phyloP scores from a whole-genome alignment of 495 filamentous ascomycete species.

The Penicillium pancosmium region DNA sequence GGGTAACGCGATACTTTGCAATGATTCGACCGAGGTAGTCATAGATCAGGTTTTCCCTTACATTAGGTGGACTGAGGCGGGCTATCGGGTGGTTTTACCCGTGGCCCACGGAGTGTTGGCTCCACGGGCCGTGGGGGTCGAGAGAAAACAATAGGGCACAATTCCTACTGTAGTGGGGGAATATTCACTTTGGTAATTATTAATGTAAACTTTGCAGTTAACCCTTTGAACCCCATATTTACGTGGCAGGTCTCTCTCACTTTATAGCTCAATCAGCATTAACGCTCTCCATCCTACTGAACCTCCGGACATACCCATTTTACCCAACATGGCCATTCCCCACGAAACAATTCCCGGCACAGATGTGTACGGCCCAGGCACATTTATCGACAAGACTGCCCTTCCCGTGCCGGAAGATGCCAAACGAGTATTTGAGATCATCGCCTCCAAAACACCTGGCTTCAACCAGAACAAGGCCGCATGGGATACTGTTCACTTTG shows the following conservation, averaged over 20 bases:
- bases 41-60: too few relatives aligned
- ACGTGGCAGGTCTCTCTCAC: too few relatives aligned
- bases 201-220: too few relatives aligned
- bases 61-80: neutral
- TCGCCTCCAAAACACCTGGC: slow-evolving; percentile 26
- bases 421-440: slow-evolving; percentile 26
- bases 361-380: slow-evolving; percentile 34
- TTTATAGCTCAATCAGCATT: too few relatives aligned
- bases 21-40: neutral
- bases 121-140: neutral
- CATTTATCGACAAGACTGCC: slow-evolving; percentile 29
- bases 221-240: too few relatives aligned
- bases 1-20: neutral
- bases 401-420: slow-evolving; percentile 32
- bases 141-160: neutral
- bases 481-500: slow-evolving; percentile 33
- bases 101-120: neutral
- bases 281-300: too few relatives aligned
- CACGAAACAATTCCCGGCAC: slow-evolving; percentile 28
- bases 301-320: neutral
- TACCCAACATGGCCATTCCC: slow-evolving; percentile 1
- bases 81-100: neutral
- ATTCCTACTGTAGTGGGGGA: neutral
- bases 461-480: slow-evolving; percentile 26
- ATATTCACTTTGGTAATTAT: too few relatives aligned